A percentile compares a stretch with the other conserved stretches of the same genome.
phyloP scores from a whole-genome alignment of 2,329 filamentous ascomycete genomes.

The Leptodontidium sp. region DNA sequence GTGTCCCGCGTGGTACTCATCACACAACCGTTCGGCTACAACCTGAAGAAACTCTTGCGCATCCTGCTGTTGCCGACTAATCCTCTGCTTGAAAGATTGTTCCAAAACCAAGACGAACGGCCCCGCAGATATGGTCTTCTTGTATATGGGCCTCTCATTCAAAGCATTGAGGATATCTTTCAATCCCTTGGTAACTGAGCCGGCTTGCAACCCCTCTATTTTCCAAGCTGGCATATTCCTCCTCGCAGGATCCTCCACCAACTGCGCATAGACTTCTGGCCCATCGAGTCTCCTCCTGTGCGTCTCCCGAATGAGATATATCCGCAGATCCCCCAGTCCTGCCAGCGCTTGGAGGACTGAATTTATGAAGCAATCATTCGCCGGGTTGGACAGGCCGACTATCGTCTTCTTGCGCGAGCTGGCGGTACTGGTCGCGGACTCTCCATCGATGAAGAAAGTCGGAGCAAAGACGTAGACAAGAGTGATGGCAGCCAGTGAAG shows the following conservation, averaged over 20 bases:
- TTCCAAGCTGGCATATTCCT: conserved; percentile 64
- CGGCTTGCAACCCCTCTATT: conserved; percentile 75
- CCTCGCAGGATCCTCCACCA: conserved; percentile 59
- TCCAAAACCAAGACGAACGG: conserved; percentile 86
- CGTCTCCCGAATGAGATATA: conserved; percentile 92
- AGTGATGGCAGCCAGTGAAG: conserved; percentile 91
- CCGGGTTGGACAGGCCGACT: conserved; percentile 87
- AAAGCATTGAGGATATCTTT: conserved; percentile 93
- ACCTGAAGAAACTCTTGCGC: conserved; percentile 97
- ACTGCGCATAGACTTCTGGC: conserved; percentile 73
- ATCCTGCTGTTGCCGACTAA: conserved; percentile 95
- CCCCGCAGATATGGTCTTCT: conserved; percentile 90
- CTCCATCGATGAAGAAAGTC: conserved; percentile 93
- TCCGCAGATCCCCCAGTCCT: conserved; percentile 84
- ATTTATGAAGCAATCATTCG: conserved; percentile 98
- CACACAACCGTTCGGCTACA: conserved; percentile 87
- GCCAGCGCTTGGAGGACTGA: conserved; percentile 93
- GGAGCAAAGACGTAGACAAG: conserved; percentile 97
- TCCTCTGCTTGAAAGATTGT: conserved; percentile 84
- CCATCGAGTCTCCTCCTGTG: conserved; percentile 85
- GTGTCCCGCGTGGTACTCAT: conserved; percentile 89
- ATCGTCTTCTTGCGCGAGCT: conserved; percentile 78
- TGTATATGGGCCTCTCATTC: conserved; percentile 92
- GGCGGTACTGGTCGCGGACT: conserved; percentile 64
- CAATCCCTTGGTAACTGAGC: conserved; percentile 83